These are phyloP conservation scores for Nakazawaea molendinolei DNA, from an alignment of 805 yeast species.

Conservation along the genomic window DNA sequence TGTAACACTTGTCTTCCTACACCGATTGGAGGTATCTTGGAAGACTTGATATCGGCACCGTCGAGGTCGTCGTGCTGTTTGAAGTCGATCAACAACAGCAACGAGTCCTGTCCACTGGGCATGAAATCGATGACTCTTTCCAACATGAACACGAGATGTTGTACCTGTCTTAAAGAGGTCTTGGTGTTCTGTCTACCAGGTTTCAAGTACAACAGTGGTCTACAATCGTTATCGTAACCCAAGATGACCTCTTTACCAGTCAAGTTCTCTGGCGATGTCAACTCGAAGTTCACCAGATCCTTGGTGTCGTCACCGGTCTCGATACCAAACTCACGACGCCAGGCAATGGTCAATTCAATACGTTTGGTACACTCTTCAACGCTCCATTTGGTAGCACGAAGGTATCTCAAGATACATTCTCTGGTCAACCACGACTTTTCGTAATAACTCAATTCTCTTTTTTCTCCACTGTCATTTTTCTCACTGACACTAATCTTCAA, in stretches of 20 bases:
- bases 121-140: constrained; percentile 90
- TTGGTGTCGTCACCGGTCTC: constrained; percentile 31
- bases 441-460: constrained; percentile 27
- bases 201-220: constrained; percentile 89
- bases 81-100: constrained; percentile 88
- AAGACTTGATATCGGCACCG: constrained; percentile 35
- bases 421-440: constrained; percentile 92
- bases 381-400: constrained; percentile 92
- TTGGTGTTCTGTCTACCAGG: constrained; percentile 97
- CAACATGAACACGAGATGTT: constrained; percentile 86
- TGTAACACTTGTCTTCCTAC: constrained; percentile 88
- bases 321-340: constrained; percentile 94
- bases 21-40: constrained; percentile 79
- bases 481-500: constrained; percentile 40
- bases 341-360: constrained; percentile 68
- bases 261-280: constrained; percentile 63
- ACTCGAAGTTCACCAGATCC: constrained; percentile 41
- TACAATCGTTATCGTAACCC: constrained; percentile 83
- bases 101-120: constrained; percentile 95
- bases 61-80: constrained; percentile 58
- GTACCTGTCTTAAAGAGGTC: constrained; percentile 84
- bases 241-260: constrained; percentile 90
- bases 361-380: constrained; percentile 64
- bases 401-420: constrained; percentile 84
- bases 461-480: constrained; percentile 20